These are phyloP conservation scores for Mycosarcoma maydis DNA, from an alignment of 1,284 basidiomycete species.

Conservation along the genomic window DNA sequence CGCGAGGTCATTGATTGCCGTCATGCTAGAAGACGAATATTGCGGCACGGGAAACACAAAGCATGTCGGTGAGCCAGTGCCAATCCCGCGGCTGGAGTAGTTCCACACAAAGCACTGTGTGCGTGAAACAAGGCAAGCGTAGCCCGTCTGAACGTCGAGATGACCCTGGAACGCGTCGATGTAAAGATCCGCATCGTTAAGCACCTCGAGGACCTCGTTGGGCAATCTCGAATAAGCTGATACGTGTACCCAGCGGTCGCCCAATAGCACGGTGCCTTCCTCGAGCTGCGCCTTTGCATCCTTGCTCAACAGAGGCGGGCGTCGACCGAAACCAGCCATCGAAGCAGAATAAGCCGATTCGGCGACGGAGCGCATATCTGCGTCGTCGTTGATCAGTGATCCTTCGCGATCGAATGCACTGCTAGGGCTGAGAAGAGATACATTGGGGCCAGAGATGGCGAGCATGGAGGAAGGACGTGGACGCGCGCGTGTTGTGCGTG, in stretches of 20 bases:
- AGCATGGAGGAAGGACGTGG: conserved; percentile 44
- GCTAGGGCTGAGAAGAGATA: conserved; percentile 23
- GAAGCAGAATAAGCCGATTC: conserved; percentile 25
- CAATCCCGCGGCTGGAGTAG: conserved; percentile 48
- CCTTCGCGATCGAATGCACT: conserved; percentile 29
- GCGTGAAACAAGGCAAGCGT: conserved; percentile 53
- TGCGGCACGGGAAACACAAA: conserved; percentile 48
- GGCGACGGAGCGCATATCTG: conserved; percentile 32
- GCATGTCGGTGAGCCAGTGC: conserved; percentile 47
- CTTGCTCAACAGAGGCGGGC: conserved; percentile 3
- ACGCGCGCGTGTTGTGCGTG: conserved; percentile 16
- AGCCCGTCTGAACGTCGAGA: conserved; percentile 54
- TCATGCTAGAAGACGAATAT: conserved; percentile 31
- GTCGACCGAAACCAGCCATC: conserved; percentile 3
- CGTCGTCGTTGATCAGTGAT: conserved; percentile 30
- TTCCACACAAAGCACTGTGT: conserved; percentile 59
- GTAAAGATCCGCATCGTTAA: conserved; percentile 45
- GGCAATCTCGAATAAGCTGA: conserved; percentile 49
- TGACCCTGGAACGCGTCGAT: conserved; percentile 46
- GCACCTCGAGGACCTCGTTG: conserved; percentile 37
- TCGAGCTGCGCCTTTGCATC: conserved; percentile 30
- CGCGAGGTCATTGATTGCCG: conserved; percentile 29
- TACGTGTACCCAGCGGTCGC: conserved; percentile 50
- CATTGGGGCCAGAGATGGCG: conserved; percentile 17
- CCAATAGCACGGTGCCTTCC: conserved; percentile 46